Evolutionary conservation across 2,329 filamentous ascomycete genomes (phyloP), one percentile per base, ranked within the genome.

Genomic region (Sclerotinia glacialis): DNA sequence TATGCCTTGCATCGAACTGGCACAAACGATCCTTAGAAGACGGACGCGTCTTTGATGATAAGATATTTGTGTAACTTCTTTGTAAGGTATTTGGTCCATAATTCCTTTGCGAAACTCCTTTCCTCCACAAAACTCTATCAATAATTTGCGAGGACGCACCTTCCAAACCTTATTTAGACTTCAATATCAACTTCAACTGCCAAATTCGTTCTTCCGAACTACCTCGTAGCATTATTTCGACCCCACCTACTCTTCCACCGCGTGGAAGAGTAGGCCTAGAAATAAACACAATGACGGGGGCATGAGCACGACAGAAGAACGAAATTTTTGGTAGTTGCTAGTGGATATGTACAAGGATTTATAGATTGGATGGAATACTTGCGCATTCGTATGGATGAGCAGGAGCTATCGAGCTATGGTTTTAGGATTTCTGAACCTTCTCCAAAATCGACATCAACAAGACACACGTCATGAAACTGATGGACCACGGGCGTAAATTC

Each of bases 31-130:
- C n/a, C 16, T 46, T 47, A 49, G 44, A 44, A 59, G 44, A 31
- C n/a, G 42, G 58, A 60, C 58, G 58, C 42, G 44, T 31, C 58
- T 59, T 46, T 14, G 18, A 49, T 49, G 31, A 60, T 16, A 44
- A 34, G 44, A 18, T 11, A 49, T 37, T 60, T 37, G n/a, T 60
- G 44, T 37, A 14, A n/a, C 1, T 37, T 60, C 58, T 49, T 60
- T 37, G 44, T 26, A 47, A 11, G 14, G 14, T 60, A 5, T 47
- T n/a, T 34, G 16, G 3, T 18, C 42, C 11, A 31, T 47, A 28
- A 14, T 47, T 7, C 5, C 18, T 7, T 23, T 37, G 21, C 34
- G 5, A 6, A 34, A 4, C 12, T 14, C 9, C 21, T 16, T 2
- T n/a, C 8, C 9, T 54, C 12, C 12, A 9, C 12, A 54, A n/a